Evolutionary conservation across 441 rosid genomes (phyloP).

Genomic region (Corymbia calophylla): DNA sequence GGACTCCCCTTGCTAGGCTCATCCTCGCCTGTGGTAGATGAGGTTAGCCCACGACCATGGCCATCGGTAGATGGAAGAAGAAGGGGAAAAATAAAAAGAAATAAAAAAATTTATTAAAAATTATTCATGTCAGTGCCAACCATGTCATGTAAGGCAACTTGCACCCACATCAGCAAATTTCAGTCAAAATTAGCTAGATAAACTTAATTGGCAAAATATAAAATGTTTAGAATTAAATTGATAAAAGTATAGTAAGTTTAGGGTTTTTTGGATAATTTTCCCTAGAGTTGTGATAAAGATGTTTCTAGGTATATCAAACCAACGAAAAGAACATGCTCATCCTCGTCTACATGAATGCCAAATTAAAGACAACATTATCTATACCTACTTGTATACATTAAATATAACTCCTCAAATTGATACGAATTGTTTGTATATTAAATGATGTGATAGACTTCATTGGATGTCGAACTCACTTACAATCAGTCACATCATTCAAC

Average conservation of each 20-base stretch:
- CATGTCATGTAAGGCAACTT: accelerated
- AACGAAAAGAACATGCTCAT: background rate
- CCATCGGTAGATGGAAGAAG: background rate
- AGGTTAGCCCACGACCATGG: accelerated
- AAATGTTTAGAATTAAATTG: background rate
- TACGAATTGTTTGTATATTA: background rate
- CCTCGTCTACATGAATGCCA: background rate
- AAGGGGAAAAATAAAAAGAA: too few species aligned
- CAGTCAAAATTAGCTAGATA: too few species aligned
- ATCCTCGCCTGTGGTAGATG: too few species aligned
- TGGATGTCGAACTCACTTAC: background rate
- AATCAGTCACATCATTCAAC: background rate
- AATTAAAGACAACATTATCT: background rate
- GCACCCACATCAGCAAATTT: accelerated
- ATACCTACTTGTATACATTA: background rate
- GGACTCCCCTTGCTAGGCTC: too few species aligned
- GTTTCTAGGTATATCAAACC: background rate
- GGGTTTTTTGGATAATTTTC: accelerated
- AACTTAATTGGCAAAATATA: too few species aligned
- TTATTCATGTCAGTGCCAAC: accelerated
- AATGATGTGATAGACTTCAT: background rate
- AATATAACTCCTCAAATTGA: background rate
- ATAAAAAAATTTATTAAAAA: too few species aligned
- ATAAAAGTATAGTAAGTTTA: accelerated
- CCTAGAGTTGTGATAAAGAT: background rate